Base-by-base conservation (phyloP, 2,329 filamentous ascomycete species). In the Eutypa lata region DNA sequence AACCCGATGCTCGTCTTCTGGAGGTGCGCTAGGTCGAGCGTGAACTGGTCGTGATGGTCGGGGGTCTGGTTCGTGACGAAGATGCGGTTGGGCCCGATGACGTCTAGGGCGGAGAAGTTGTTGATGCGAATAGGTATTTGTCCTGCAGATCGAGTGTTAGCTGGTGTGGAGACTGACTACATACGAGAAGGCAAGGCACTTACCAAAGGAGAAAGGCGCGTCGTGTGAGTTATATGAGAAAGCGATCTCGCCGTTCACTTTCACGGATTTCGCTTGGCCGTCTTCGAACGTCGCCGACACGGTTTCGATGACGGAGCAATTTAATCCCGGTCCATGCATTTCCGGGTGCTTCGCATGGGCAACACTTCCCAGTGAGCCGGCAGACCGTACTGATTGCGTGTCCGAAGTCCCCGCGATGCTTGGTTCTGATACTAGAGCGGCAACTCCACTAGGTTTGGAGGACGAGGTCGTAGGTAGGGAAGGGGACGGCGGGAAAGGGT, bases 71-170 rank as follows among this genome's bases (percentile, higher is more conserved):
- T 88, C 31, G 86, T 84, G 49, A 97, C 86, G 71, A 97, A 96
- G 53, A 91, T 89, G 43, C 91, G 90, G 68, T 99, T 99, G 1
- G 92, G 91, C 0, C 91, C 92, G 52, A 99, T 92, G 64, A 90
- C 91, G 64, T 97, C 94, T 6, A 99, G 80, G n/a, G 82, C 81
- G 10, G 86, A 74, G 67, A 96, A 96, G 67, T 96, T 94, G 64
- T 96, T 90, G 54, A 99, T 83, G 19, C 90, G 87, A 59, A 97
- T 87, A 2, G 76, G 87, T 63, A 92, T 81, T 28, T 76, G 74
- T 19, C 73, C 80, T 83, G 43, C 18, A 47, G 48, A 50, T 45
- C n/a, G n/a, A n/a, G n/a, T n/a, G n/a, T n/a, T n/a, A n/a, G 54
- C 69, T 53, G 68, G 57, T 43, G 10, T 22, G 16, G 16, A 38